These are phyloP conservation scores for Penicillium argentinense DNA, from an alignment of 495 filamentous ascomycete genomes.

Conservation along the genomic window DNA sequence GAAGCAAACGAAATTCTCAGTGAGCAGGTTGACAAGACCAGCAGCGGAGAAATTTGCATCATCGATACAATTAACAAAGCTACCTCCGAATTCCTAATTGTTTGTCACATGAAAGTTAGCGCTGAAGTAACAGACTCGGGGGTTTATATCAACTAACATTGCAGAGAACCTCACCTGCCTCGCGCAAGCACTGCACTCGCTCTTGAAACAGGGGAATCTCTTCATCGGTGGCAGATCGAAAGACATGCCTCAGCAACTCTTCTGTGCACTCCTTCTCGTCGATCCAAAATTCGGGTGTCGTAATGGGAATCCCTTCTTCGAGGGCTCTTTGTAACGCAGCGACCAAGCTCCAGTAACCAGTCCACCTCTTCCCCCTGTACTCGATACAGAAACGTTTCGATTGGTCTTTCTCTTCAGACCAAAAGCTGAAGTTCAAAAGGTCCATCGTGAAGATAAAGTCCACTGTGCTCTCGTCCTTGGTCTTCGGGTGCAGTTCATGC, in stretches of 20 bases:
- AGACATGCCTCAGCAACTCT: slow-evolving; percentile 71
- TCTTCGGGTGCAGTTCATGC: slow-evolving; percentile 87
- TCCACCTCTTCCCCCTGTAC: slow-evolving; percentile 80
- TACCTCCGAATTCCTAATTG: slow-evolving; percentile 72
- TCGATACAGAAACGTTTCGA: slow-evolving; percentile 73
- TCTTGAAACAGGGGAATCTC: slow-evolving; percentile 83
- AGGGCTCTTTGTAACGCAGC: slow-evolving; percentile 82
- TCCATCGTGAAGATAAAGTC: slow-evolving; percentile 98
- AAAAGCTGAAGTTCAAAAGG: slow-evolving; percentile 94
- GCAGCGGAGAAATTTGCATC: slow-evolving; percentile 79
- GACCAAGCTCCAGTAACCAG: slow-evolving; percentile 93
- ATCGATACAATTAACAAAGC: slow-evolving; percentile 70
- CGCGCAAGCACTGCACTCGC: slow-evolving; percentile 73
- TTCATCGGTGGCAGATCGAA: slow-evolving; percentile 82
- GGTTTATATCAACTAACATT: slow-evolving; percentile 57
- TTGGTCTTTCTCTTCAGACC: slow-evolving; percentile 65
- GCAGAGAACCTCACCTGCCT: slow-evolving; percentile 81
- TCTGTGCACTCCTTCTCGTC: slow-evolving; percentile 75
- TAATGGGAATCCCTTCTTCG: slow-evolving; percentile 95
- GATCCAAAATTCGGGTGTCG: slow-evolving; percentile 82
- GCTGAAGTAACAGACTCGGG: not conserved
- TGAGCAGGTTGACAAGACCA: slow-evolving; percentile 77
- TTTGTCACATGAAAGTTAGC: slow-evolving; percentile 7
- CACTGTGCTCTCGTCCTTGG: slow-evolving; percentile 72
- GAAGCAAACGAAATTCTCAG: slow-evolving; percentile 80